Evolutionary conservation across 2,329 filamentous ascomycete genomes (phyloP).

Genomic region (Penicillium italicum): DNA sequence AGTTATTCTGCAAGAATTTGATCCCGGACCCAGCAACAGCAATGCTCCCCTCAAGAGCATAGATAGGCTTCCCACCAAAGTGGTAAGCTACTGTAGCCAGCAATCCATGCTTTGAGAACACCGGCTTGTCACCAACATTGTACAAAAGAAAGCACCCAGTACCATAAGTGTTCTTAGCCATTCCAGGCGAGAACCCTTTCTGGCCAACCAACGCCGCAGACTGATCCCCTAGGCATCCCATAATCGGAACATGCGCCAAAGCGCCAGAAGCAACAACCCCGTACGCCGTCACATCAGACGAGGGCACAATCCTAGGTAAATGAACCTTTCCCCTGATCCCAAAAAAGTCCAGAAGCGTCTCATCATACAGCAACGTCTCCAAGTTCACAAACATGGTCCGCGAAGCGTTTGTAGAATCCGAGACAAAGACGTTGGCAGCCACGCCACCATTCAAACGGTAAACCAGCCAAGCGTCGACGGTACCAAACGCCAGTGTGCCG

Average conservation of each 20-base stretch:
- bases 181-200: constrained; percentile 74
- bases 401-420: constrained; percentile 81
- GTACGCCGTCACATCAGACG: constrained; percentile 68
- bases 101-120: constrained; percentile 77
- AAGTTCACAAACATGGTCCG: constrained; percentile 94
- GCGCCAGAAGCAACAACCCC: constrained; percentile 62
- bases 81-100: constrained; percentile 83
- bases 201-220: constrained; percentile 82
- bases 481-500: constrained; percentile 74
- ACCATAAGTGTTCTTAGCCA: constrained; percentile 87
- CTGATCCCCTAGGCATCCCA: constrained; percentile 80
- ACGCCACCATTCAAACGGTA: constrained; percentile 72
- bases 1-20: constrained; percentile 67
- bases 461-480: constrained; percentile 82
- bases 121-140: constrained; percentile 79
- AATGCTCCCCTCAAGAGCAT: constrained; percentile 80
- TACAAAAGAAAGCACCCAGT: constrained; percentile 87
- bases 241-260: constrained; percentile 66
- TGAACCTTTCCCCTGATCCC: constrained; percentile 68
- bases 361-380: constrained; percentile 72
- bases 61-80: constrained; percentile 66
- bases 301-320: constrained; percentile 76
- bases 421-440: constrained; percentile 68
- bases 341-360: constrained; percentile 73
- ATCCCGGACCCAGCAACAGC: constrained; percentile 77